These are phyloP conservation scores for Termitomyces sp. DNA, from an alignment of 768 basidiomycete genomes.

Conservation along the genomic window DNA sequence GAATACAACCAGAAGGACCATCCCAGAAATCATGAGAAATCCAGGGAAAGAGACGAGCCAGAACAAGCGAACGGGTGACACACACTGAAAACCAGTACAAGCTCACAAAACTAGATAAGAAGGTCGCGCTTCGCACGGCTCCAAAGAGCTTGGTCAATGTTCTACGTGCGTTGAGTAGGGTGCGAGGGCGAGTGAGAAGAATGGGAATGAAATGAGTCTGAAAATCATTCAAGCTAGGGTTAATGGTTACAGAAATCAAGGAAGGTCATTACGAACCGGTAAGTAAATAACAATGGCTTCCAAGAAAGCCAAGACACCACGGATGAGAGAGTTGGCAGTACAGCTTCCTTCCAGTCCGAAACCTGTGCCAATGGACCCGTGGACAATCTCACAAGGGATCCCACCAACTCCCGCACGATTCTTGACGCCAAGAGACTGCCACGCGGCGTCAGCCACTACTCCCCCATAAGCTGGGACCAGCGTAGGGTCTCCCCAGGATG, in stretches of 20 bases:
- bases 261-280: slow-evolving; percentile 44
- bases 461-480: slow-evolving; percentile 62
- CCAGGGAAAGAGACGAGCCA: slow-evolving; percentile 57
- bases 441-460: slow-evolving; percentile 37
- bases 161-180: slow-evolving; percentile 38
- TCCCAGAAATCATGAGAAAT: slow-evolving; percentile 80
- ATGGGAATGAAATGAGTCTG: slow-evolving; percentile 70
- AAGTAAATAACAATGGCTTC: slow-evolving; percentile 64
- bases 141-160: slow-evolving; percentile 39
- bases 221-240: not conserved
- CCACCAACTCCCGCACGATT: slow-evolving; percentile 57
- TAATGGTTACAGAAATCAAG: not conserved
- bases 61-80: slow-evolving; percentile 55
- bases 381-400: slow-evolving; percentile 71
- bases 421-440: slow-evolving; percentile 51
- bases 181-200: slow-evolving; percentile 51
- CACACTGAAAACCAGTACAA: slow-evolving; percentile 70
- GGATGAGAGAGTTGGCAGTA: slow-evolving; percentile 46
- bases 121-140: slow-evolving; percentile 60
- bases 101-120: slow-evolving; percentile 67
- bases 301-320: slow-evolving; percentile 51
- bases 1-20: slow-evolving; percentile 62
- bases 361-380: slow-evolving; percentile 44
- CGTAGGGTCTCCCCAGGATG: slow-evolving; percentile 57
- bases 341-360: slow-evolving; percentile 52